These are phyloP conservation scores for Penicillium cataractarum DNA, from an alignment of 495 filamentous ascomycete species.

Conservation along the genomic window DNA sequence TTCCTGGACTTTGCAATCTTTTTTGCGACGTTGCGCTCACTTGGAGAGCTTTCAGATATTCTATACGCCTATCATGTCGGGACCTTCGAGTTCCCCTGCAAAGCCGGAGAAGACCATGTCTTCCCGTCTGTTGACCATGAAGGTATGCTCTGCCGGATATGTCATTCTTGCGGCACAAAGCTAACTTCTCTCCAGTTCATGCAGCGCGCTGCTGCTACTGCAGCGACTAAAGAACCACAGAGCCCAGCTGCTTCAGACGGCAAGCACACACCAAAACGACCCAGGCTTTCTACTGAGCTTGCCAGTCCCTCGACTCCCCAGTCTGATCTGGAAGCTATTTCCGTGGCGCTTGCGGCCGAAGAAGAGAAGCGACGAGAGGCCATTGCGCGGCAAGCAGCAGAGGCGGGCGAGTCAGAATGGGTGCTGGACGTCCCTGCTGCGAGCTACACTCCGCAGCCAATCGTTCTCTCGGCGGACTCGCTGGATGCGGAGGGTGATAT, in stretches of 20 bases:
- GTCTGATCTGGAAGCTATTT: conserved; percentile 60
- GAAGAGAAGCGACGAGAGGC: conserved; percentile 75
- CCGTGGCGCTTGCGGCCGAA: conserved; percentile 73
- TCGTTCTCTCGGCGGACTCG: conserved; percentile 41
- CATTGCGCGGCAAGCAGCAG: conserved; percentile 68
- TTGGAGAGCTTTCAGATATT: conserved; percentile 8
- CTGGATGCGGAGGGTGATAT: conserved; percentile 41
- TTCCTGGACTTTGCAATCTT: conserved; percentile 12
- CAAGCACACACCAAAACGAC: conserved; percentile 47
- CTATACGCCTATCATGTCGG: conserved; percentile 39
- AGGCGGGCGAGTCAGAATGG: conserved; percentile 87
- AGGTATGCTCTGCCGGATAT: conserved; percentile 49
- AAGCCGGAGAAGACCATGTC: conserved; percentile 76
- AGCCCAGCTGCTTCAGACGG: conserved; percentile 38
- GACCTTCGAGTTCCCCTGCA: conserved; percentile 31
- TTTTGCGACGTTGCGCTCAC: conserved; percentile 25
- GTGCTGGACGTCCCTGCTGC: conserved; percentile 55
- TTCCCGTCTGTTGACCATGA: conserved; percentile 90
- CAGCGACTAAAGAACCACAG: conserved; percentile 46
- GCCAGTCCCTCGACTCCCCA: conserved; percentile 35
- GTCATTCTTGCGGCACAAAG: neutral
- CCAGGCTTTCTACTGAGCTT: conserved; percentile 43
- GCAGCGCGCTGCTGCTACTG: conserved; percentile 79
- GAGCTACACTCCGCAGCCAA: conserved; percentile 28
- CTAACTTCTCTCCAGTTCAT: conserved; percentile 68